Evolutionary conservation across 371 early-diverging fungal genomes (phyloP), one percentile per base, ranked within the genome.

Genomic region (Apophysomyces elegans): DNA sequence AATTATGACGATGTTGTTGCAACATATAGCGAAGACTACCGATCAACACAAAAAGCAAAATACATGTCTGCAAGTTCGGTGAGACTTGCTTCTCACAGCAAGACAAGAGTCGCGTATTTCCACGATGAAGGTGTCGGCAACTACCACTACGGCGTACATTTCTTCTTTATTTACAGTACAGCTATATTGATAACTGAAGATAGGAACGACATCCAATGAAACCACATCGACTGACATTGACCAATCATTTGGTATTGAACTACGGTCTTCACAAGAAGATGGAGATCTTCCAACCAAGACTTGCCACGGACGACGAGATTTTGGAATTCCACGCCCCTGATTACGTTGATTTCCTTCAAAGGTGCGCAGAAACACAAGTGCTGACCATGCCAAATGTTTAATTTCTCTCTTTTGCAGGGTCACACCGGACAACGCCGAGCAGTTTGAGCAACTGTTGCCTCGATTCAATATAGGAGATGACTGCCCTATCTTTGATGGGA

Each of bases 321-420:
- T 80, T 92, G 47, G 90, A 93, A 62, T 99, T 99, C 78, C 99
- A 99, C 79, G 85, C 95, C 3, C 86, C 87, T 26, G 99, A 99
- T 72, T 99, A 99, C 79, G 92, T 99, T 45, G 97, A 99, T 57
- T 99, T 99, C 78, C 80, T 99, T 61, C 93, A 95, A 65, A 88
- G 90, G 93, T 92, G 75, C 21, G 58, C 8, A 12, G 46, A 18
- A 12, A 58, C 2, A 5, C 7, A 50, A n/a, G 21, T 5, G 4
- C 9, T 21, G 4, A 18, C 6, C 18, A 11, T 21, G 21, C 21
- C 21, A 9, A 21, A 5, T 9, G 9, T 5, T 18, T 21, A 32
- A 32, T 62, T 36, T 37, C 11, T 45, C 14, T 37, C 9, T 45
- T 14, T 13, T 18, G 11, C 65, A 91, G 96, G 64, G 93, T 97